Evolutionary conservation across 352 stramenopile genomes (phyloP), one percentile per base, ranked within the genome.

Genomic region (Globisporangium nagaii): DNA sequence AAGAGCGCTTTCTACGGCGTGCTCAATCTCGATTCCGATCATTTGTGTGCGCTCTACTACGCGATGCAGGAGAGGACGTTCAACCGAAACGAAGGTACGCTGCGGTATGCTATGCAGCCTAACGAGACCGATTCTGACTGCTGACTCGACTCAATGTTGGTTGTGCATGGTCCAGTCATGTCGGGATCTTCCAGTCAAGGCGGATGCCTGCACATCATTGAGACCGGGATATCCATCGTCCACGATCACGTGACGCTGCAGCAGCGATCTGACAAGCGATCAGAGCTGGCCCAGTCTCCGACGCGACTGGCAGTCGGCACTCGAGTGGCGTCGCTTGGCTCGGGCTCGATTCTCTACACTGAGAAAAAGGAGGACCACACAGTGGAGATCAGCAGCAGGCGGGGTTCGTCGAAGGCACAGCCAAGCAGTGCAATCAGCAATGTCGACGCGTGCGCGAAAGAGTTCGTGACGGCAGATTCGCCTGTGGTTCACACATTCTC

Each of bases 41-140:
- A 77, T 46, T 19, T 78, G 17, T 79, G 68, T 39, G 71, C 71
- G 3, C 50, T 82, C 2, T 84, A 82, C 40, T 73, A 84, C 45
- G 60, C 65, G 3, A 55, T 59, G 47, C 50, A 61, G 20, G 62
- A 78, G 25, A 45, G 43, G 40, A 42, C 51, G 5, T 84, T 78
- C 45, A 61, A 63, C 22, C 63, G 70, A 2, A 73, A 73, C 17
- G 68, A 84, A 69, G 70, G 73, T 76, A 57, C 19, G 32, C 12
- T 4, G 22, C 8, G 8, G 19, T 19, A 22, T 15, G 3, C 4
- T 6, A 41, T 50, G n/a, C 24, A 24, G 40, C n/a, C n/a, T n/a
- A n/a, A n/a, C n/a, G n/a, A n/a, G n/a, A n/a, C n/a, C n/a, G n/a
- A n/a, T n/a, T n/a, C n/a, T n/a, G n/a, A n/a, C n/a, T n/a, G n/a